Evolutionary conservation across 1,284 basidiomycete species (phyloP), one percentile per base, ranked within the genome.

Genomic region (Tilletia horrida): DNA sequence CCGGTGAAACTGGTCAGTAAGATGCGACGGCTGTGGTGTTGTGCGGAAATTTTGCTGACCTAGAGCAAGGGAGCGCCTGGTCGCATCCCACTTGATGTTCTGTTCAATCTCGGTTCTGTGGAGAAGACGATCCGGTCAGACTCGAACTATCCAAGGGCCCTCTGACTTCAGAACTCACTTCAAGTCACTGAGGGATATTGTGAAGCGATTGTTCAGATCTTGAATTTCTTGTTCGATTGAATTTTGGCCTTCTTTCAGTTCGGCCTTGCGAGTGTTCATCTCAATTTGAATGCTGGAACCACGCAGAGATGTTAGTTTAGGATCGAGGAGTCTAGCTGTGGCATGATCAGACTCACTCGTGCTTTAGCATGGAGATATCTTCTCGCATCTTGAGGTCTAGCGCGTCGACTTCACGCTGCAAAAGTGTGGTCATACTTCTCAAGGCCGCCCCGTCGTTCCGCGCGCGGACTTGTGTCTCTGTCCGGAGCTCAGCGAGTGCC

Each of bases 321-420:
- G n/a, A n/a, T n/a, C n/a, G n/a, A n/a, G n/a, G n/a, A n/a, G n/a
- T n/a, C n/a, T n/a, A n/a, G n/a, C n/a, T n/a, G n/a, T n/a, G n/a
- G n/a, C n/a, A n/a, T n/a, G n/a, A n/a, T n/a, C n/a, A n/a, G n/a
- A 86, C 88, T 72, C 75, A 92, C 90, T 97, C 93, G 79, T 97
- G 93, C 83, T 93, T 93, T 76, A 99, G 84, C 44, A 87, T 89
- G 27, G 87, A 88, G 50, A 98, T 84, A 76, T 96, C 92, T 82
- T 97, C 93, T 83, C 95, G 95, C 88, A 98, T 91, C 83, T 91
- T 93, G 65, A 91, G 89, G 75, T 90, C 88, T 40, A 97, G 83
- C 2, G 86, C 85, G 79, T 99, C 95, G 13, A 95, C 89, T 66
- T 98, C 96, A 70, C 93, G 86, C 71, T 93, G 87, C 18, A 97